These are phyloP conservation scores for Selaginella moellendorffii DNA, from an alignment of 75 land plant species.

Conservation along the genomic window DNA sequence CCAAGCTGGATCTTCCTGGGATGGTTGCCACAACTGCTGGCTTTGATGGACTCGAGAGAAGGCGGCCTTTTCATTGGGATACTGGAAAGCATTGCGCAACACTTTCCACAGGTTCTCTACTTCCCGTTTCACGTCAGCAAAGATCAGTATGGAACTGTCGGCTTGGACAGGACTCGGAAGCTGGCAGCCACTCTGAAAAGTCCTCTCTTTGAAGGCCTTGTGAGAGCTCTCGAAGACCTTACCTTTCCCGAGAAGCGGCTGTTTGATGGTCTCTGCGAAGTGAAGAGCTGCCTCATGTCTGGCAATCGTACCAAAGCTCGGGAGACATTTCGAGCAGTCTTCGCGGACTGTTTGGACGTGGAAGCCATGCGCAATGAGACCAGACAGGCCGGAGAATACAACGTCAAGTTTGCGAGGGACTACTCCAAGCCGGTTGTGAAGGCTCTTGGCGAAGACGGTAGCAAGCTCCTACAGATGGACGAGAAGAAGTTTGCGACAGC, in stretches of 20 bases:
- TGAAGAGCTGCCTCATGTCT: constrained; percentile 14
- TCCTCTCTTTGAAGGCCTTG: constrained; percentile 24
- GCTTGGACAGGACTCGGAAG: constrained; percentile 14
- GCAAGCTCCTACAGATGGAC: constrained; percentile 26
- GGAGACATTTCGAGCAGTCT: constrained; percentile 16
- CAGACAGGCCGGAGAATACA: constrained; percentile 33
- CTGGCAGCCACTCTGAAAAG: constrained; percentile 15
- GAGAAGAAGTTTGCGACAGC: constrained; percentile 17
- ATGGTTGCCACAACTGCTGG: constrained; percentile 45
- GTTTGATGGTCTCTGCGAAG: constrained; percentile 18
- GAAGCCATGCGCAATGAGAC: constrained; percentile 17
- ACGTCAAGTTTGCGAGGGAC: constrained; percentile 37
- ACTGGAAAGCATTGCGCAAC: constrained; percentile 29
- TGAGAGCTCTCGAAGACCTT: constrained; percentile 31
- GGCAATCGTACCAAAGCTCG: constrained; percentile 21
- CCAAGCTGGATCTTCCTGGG: constrained; percentile 33
- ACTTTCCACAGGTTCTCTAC: constrained; percentile 6
- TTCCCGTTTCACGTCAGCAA: constrained; percentile 26
- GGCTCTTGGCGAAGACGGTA: constrained; percentile 30
- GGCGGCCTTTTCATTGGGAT: constrained; percentile 22
- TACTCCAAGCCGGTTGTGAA: constrained; percentile 30
- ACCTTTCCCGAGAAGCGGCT: constrained; percentile 38
- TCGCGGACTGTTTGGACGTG: constrained; percentile 29
- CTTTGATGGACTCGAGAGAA: constrained; percentile 28
- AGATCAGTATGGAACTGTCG: constrained; percentile 24